A percentile compares a stretch with the other conserved stretches of the same genome.
phyloP scores from a whole-genome alignment of 2,329 filamentous ascomycete species.

The Nothophoma quercina region DNA sequence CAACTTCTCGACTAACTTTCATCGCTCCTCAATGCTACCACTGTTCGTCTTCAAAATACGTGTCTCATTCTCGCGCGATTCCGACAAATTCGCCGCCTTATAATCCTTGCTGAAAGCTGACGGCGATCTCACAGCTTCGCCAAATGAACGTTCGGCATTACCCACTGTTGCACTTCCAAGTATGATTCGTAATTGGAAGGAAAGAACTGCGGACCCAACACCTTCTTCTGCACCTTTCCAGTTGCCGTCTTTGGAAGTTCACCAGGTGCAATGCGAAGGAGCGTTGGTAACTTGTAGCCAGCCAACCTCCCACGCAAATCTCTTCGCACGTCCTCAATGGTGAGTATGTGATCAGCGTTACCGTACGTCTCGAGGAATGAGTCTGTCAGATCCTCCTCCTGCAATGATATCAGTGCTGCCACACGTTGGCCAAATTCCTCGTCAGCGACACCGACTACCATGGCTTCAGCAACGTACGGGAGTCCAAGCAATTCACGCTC shows the following conservation, averaged over 20 bases:
- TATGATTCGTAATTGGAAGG: constrained; percentile 30
- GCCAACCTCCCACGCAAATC: constrained; percentile 56
- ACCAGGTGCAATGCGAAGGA: constrained; percentile 53
- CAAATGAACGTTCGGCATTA: constrained; percentile 19
- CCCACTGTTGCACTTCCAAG: constrained; percentile 43
- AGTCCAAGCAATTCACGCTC: constrained; percentile 61
- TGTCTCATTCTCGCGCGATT: too few species aligned
- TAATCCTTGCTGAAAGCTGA: neutral
- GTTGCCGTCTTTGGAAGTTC: constrained; percentile 59
- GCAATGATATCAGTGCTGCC: constrained; percentile 59
- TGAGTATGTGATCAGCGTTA: constrained; percentile 34
- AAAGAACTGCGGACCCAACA: constrained; percentile 52
- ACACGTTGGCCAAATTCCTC: constrained; percentile 64
- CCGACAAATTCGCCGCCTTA: too few species aligned
- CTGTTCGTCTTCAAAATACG: too few species aligned
- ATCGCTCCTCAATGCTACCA: too few species aligned
- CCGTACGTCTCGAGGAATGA: constrained; percentile 25
- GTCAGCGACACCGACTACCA: constrained; percentile 62
- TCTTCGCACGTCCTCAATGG: constrained; percentile 51
- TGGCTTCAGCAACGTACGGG: constrained; percentile 59
- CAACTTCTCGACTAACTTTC: too few species aligned
- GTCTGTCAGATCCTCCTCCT: constrained; percentile 41
- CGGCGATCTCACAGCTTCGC: constrained; percentile 30
- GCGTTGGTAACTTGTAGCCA: constrained; percentile 59
- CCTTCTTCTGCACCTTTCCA: constrained; percentile 61